phyloP scores from a whole-genome alignment of 1,284 basidiomycete species.

The Cystobasidiaceae sp. region DNA sequence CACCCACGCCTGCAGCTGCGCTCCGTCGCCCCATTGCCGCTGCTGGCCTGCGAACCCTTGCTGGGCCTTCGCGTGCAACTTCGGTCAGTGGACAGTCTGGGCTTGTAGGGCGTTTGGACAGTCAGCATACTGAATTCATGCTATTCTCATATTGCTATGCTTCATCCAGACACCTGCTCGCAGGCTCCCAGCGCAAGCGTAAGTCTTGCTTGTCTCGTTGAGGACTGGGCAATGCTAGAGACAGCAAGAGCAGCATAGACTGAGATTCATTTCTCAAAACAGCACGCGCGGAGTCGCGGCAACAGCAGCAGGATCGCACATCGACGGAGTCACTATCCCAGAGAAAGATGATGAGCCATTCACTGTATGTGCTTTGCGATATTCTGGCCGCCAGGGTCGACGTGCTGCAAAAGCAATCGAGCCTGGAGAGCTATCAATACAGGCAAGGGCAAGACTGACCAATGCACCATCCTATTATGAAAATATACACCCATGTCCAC shows the following conservation, averaged over 20 bases:
- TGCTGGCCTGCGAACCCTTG: slow-evolving; percentile 18
- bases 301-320: slow-evolving; percentile 18
- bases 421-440: neutral
- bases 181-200: neutral
- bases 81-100: neutral
- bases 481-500: neutral
- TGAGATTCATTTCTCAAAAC: neutral
- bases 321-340: slow-evolving; percentile 26
- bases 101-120: no score
- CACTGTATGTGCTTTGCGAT: slow-evolving; percentile 29
- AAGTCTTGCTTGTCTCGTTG: neutral
- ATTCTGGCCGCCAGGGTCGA: no score
- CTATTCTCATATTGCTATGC: neutral
- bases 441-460: neutral
- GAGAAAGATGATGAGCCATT: slow-evolving; percentile 26
- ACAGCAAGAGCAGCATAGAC: neutral
- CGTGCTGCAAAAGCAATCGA: no score
- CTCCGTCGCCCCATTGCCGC: slow-evolving; percentile 6
- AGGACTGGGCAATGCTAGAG: neutral
- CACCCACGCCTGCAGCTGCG: slow-evolving; percentile 4
- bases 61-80: slow-evolving; percentile 15
- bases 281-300: slow-evolving; percentile 15
- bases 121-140: neutral
- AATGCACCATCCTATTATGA: neutral
- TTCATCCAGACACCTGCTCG: neutral